Conservation (phyloP, 371 early-diverging fungal species). For the Mucor irregularis region DNA sequence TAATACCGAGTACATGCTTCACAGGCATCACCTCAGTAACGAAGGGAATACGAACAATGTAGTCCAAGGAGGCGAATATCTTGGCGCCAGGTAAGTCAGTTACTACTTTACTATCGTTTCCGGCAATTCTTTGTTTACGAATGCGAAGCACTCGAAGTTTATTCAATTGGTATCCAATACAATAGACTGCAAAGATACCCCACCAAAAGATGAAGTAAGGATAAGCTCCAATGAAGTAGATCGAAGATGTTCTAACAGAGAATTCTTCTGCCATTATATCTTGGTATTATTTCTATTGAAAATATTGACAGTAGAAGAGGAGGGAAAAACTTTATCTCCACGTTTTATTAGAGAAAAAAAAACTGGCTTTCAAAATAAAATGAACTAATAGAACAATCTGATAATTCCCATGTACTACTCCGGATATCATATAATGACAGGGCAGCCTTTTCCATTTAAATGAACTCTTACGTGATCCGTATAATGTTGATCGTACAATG, state of each 20-base stretch:
- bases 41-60: slow-evolving; percentile 27
- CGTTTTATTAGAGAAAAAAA: no score
- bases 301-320: no score
- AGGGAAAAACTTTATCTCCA: no score
- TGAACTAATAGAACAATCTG: no score
- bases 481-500: no score
- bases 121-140: slow-evolving; percentile 23
- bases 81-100: background rate
- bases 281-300: no score
- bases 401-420: no score
- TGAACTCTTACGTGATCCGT: no score
- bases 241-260: slow-evolving; percentile 13
- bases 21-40: slow-evolving; percentile 42
- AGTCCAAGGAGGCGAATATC: background rate
- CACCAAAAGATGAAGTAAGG: slow-evolving; percentile 43
- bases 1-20: slow-evolving; percentile 41
- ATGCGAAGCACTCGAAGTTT: slow-evolving; percentile 25
- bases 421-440: no score
- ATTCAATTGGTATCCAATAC: slow-evolving; percentile 35
- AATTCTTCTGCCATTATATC: no score
- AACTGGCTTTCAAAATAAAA: no score
- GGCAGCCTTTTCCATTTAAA: no score
- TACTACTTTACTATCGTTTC: background rate
- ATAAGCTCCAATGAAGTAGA: slow-evolving; percentile 28
- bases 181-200: slow-evolving; percentile 43